phyloP scores from a whole-genome alignment of 2,329 filamentous ascomycete species.

The Didymella lethalis region DNA sequence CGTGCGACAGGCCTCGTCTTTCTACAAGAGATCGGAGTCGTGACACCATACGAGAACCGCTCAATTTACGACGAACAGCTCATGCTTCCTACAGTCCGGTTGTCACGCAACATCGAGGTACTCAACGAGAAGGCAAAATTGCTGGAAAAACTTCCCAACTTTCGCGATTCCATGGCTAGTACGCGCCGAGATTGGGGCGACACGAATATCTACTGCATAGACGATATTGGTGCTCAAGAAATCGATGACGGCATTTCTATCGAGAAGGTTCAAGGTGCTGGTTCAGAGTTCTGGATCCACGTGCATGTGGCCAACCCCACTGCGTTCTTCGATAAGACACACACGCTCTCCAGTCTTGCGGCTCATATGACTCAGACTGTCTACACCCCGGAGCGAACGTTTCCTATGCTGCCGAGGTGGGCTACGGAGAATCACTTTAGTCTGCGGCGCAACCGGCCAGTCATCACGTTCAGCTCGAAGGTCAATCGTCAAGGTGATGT shows the following conservation, averaged over 20 bases:
- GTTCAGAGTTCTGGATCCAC: conserved; percentile 73
- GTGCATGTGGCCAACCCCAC: conserved; percentile 81
- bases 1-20: conserved; percentile 66
- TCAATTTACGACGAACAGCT: conserved; percentile 66
- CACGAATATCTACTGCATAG: conserved; percentile 76
- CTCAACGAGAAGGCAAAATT: conserved; percentile 47
- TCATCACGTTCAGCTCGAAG: conserved; percentile 67
- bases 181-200: conserved; percentile 67
- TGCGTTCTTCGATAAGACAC: conserved; percentile 69
- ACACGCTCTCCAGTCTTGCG: conserved; percentile 67
- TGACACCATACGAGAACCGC: conserved; percentile 74
- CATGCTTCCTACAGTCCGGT: conserved; percentile 59
- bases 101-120: conserved; percentile 55
- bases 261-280: conserved; percentile 62
- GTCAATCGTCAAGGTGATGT: conserved; percentile 61
- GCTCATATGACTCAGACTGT: conserved; percentile 64
- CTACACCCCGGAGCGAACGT: conserved; percentile 65
- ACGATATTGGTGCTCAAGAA: conserved; percentile 69
- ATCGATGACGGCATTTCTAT: conserved; percentile 83
- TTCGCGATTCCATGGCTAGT: conserved; percentile 63
- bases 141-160: conserved; percentile 39
- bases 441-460: conserved; percentile 61
- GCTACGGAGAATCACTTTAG: conserved; percentile 62
- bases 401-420: conserved; percentile 64
- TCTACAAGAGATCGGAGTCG: conserved; percentile 76